Conservation (phyloP, 2,329 filamentous ascomycete genomes). For the Paraphoma sp. region DNA sequence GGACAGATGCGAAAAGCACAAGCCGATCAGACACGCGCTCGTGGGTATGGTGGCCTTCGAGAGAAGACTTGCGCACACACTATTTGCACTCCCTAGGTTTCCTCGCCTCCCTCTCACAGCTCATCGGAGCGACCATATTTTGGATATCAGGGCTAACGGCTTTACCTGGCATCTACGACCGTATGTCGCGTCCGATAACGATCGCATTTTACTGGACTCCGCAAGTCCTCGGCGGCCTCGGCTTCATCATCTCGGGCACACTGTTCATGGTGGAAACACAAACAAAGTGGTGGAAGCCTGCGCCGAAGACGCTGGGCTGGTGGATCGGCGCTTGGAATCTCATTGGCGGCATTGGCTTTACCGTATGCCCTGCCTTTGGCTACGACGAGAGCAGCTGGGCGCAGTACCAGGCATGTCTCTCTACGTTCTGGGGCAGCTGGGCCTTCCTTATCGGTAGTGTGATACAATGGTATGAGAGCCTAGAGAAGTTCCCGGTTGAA, state of each 20-base stretch:
- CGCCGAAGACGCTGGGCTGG: slow-evolving; percentile 66
- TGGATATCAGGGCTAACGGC: slow-evolving; percentile 69
- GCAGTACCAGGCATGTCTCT: slow-evolving; percentile 39
- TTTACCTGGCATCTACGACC: slow-evolving; percentile 62
- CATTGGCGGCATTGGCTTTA: slow-evolving; percentile 69
- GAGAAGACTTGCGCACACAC: slow-evolving; percentile 63
- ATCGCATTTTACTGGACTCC: slow-evolving; percentile 68
- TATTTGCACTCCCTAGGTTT: slow-evolving; percentile 70
- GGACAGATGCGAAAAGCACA: neutral
- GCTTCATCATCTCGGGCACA: slow-evolving; percentile 65
- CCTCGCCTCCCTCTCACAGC: slow-evolving; percentile 63
- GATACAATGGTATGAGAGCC: slow-evolving; percentile 44
- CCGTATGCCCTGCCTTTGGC: slow-evolving; percentile 48
- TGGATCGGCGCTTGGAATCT: slow-evolving; percentile 72
- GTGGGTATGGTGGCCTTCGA: slow-evolving; percentile 68
- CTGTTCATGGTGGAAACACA: slow-evolving; percentile 74
- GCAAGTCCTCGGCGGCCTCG: slow-evolving; percentile 67
- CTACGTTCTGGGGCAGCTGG: slow-evolving; percentile 46
- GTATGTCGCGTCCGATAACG: slow-evolving; percentile 55
- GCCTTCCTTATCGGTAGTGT: slow-evolving; percentile 43
- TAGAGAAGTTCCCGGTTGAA: slow-evolving; percentile 43
- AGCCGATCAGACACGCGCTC: slow-evolving; percentile 5
- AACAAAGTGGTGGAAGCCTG: slow-evolving; percentile 66
- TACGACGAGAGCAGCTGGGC: slow-evolving; percentile 39
- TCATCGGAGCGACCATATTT: slow-evolving; percentile 67